phyloP scores from a whole-genome alignment of 352 stramenopile species.

The Pythium biforme region DNA sequence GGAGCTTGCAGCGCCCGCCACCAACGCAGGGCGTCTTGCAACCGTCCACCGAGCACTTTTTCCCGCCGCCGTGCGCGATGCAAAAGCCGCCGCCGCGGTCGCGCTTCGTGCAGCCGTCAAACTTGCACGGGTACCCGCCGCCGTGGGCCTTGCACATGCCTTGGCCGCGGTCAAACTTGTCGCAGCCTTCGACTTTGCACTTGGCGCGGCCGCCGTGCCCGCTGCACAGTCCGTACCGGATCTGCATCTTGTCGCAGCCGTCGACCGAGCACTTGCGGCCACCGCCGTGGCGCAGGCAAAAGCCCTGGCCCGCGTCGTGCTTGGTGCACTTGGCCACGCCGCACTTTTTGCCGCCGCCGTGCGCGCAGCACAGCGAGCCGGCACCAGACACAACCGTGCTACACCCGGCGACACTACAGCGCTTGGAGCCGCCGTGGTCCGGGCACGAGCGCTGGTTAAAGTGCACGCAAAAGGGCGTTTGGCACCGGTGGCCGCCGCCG shows the following conservation, averaged over 20 bases:
- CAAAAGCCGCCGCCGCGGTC: constrained; percentile 83
- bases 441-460: constrained; percentile 73
- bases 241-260: constrained; percentile 71
- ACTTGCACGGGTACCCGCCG: constrained; percentile 80
- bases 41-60: constrained; percentile 75
- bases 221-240: constrained; percentile 76
- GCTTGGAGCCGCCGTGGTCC: constrained; percentile 71
- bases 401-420: constrained; percentile 51
- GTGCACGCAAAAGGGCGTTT: constrained; percentile 67
- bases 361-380: constrained; percentile 55
- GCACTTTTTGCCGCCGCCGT: constrained; percentile 72
- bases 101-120: constrained; percentile 75
- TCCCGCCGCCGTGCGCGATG: constrained; percentile 73
- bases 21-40: constrained; percentile 70
- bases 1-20: constrained; percentile 65
- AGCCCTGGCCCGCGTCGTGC: constrained; percentile 62
- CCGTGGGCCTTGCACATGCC: constrained; percentile 81
- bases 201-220: constrained; percentile 66
- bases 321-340: constrained; percentile 69
- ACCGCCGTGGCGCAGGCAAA: constrained; percentile 73
- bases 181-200: constrained; percentile 72
- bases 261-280: constrained; percentile 55
- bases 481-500: constrained; percentile 66
- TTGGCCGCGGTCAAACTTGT: constrained; percentile 74
- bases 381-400: constrained; percentile 49